Evolutionary conservation across 2,329 filamentous ascomycete species (phyloP).

Genomic region (Coniochaeta pulveracea): DNA sequence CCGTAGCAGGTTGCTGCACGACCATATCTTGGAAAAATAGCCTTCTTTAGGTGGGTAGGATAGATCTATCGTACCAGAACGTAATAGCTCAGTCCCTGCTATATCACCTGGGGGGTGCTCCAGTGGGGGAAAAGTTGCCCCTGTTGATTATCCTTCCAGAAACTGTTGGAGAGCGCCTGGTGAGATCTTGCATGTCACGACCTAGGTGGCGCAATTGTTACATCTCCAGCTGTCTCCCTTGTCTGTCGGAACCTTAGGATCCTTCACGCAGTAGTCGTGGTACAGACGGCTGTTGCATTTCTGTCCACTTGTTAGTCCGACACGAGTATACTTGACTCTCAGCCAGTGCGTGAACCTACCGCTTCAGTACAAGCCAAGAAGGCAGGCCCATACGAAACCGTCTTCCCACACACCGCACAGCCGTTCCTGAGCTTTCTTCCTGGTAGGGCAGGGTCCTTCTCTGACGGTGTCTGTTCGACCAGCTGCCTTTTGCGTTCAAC

Average conservation of each 20-base stretch:
- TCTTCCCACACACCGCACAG: slow-evolving; percentile 32
- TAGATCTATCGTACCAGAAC: too few species aligned
- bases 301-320: slow-evolving; percentile 17
- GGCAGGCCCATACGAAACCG: slow-evolving; percentile 31
- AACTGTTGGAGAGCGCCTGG: too few species aligned
- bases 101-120: too few species aligned
- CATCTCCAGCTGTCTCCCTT: slow-evolving; percentile 16
- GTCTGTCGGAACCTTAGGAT: slow-evolving; percentile 23
- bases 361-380: slow-evolving; percentile 38
- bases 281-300: slow-evolving; percentile 31
- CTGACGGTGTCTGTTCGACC: slow-evolving; percentile 14
- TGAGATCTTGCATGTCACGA: too few species aligned
- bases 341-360: slow-evolving; percentile 21
- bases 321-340: slow-evolving; percentile 7
- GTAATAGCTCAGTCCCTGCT: too few species aligned
- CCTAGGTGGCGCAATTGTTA: slow-evolving; percentile 7
- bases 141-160: too few species aligned
- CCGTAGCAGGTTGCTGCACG: too few species aligned
- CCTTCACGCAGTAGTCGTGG: slow-evolving; percentile 33
- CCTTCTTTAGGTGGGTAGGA: too few species aligned
- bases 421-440: slow-evolving; percentile 16
- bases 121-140: too few species aligned
- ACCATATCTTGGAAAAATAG: too few species aligned
- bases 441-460: slow-evolving; percentile 15
- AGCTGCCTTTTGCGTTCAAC: slow-evolving; percentile 18